Evolutionary conservation across 2,329 filamentous ascomycete species (phyloP).

Genomic region (Claviceps africana): DNA sequence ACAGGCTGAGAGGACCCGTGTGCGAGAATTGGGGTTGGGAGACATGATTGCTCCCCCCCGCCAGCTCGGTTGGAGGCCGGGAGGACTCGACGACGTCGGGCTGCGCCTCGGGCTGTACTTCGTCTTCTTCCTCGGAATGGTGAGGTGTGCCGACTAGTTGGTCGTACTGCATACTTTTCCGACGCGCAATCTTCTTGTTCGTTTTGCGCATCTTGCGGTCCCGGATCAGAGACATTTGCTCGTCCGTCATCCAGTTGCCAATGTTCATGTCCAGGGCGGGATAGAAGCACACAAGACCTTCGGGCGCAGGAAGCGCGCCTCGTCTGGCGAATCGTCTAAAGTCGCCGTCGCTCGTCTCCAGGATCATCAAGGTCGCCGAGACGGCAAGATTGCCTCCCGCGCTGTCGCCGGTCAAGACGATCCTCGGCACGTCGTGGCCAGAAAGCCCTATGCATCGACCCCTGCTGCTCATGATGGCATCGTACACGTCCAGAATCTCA

Average conservation of each 20-base stretch:
- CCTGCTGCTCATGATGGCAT: constrained; percentile 22
- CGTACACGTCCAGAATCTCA: constrained; percentile 35
- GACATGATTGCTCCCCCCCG: constrained; percentile 20
- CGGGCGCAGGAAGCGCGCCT: constrained; percentile 54
- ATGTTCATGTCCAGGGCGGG: constrained; percentile 94
- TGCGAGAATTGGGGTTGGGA: constrained; percentile 35
- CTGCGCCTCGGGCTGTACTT: constrained; percentile 20
- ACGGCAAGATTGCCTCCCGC: constrained; percentile 38
- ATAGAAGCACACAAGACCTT: constrained; percentile 75
- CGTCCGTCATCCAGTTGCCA: constrained; percentile 97
- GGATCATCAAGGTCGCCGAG: constrained; percentile 73
- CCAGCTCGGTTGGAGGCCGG: background rate
- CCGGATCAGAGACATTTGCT: constrained; percentile 88
- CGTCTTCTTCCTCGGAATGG: constrained; percentile 61
- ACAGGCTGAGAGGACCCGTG: constrained; percentile 24
- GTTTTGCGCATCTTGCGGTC: constrained; percentile 66
- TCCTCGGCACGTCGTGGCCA: constrained; percentile 20
- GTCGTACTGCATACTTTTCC: constrained; percentile 82
- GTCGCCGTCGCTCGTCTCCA: constrained; percentile 51
- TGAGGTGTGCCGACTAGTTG: constrained; percentile 72
- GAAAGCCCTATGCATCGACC: constrained; percentile 32
- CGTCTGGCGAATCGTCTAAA: constrained; percentile 20
- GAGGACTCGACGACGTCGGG: background rate
- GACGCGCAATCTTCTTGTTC: constrained; percentile 62
- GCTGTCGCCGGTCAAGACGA: constrained; percentile 34